Base-by-base conservation (phyloP, 176 grass and related monocot genomes). In the Lolium multiflorum region DNA sequence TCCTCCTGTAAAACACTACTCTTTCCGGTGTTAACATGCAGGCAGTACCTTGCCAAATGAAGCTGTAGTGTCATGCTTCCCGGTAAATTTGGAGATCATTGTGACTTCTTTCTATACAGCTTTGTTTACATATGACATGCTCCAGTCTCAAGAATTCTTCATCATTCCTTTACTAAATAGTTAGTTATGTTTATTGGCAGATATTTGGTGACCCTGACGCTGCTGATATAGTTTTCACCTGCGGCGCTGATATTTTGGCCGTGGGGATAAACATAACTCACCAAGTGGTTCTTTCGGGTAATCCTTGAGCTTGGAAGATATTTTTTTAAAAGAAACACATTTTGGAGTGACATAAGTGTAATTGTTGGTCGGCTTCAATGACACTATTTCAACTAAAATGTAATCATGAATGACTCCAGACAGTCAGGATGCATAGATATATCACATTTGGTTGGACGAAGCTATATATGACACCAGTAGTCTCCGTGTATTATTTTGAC, bases 191-290 rank as follows among this genome's bases (percentile, higher is more conserved):
- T 89, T 15, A 43, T 83, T 35, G 35, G 70, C 88, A 93, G 92
- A 92, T 97, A 74, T 94, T 92, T 82, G 97, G 97, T 14, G 97
- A 98, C 65, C 97, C 94, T 38, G 96, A 96, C 0, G 93, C 93
- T 3, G 96, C 96, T 51, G 96, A 96, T 88, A 90, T 90, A 62
- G 92, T 98, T 77, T 98, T 98, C 88, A 96, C 90, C 75, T 88
- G 89, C 17, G 90, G 94, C 71, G 97, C 94, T 89, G 94, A 98
- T 94, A 89, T 96, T 87, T 94, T 96, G 79, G 88, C 92, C 5
- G 80, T 96, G 43, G 94, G 97, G 82, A 75, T 98, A 89, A 98
- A 98, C 84, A 83, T 96, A 37, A 98, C 97, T 0, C 97, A 98
- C 46, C 94, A 98, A 94, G 94, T 98, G 59, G 43, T 98, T 82